phyloP scores from a whole-genome alignment of 2,329 filamentous ascomycete genomes.

The Drechslerella dactyloides region DNA sequence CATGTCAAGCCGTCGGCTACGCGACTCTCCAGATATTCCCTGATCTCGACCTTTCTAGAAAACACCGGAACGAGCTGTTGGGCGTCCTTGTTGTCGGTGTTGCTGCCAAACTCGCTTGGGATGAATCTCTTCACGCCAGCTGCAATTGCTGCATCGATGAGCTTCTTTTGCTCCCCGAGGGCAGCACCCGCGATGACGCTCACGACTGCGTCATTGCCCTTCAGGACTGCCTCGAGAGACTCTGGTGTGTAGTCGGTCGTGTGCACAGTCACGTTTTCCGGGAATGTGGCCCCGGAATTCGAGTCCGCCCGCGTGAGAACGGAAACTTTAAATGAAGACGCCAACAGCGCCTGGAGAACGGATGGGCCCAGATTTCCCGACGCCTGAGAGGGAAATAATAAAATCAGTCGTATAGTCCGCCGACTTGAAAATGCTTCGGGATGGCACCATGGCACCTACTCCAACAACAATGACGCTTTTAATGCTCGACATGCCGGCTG shows the following conservation, averaged over 20 bases:
- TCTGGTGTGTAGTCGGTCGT: constrained; percentile 61
- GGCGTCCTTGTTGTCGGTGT: constrained; percentile 54
- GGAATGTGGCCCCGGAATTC: constrained; percentile 12
- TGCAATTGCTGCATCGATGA: constrained; percentile 67
- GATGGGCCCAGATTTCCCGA: constrained; percentile 32
- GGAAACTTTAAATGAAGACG: constrained; percentile 35
- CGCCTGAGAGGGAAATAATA: constrained; percentile 13
- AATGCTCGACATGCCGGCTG: constrained; percentile 29
- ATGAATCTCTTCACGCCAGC: constrained; percentile 69
- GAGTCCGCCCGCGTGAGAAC: constrained; percentile 18
- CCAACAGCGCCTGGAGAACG: constrained; percentile 24
- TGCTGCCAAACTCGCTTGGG: constrained; percentile 66
- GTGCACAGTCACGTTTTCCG: constrained; percentile 12
- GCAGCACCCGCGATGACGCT: constrained; percentile 58
- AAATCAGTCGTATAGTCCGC: too few relatives aligned
- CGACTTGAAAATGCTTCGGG: too few relatives aligned
- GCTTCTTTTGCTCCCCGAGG: constrained; percentile 61
- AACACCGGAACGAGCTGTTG: constrained; percentile 36
- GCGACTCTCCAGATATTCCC: constrained; percentile 64
- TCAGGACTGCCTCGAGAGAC: constrained; percentile 63
- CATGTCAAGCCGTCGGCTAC: constrained; percentile 63
- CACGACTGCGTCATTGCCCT: constrained; percentile 67
- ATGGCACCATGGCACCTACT: constrained; percentile 16
- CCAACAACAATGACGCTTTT: constrained; percentile 46
- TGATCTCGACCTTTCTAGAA: constrained; percentile 44